Conservation (phyloP, 2,329 filamentous ascomycete species). For the Aspergillus hortae region DNA sequence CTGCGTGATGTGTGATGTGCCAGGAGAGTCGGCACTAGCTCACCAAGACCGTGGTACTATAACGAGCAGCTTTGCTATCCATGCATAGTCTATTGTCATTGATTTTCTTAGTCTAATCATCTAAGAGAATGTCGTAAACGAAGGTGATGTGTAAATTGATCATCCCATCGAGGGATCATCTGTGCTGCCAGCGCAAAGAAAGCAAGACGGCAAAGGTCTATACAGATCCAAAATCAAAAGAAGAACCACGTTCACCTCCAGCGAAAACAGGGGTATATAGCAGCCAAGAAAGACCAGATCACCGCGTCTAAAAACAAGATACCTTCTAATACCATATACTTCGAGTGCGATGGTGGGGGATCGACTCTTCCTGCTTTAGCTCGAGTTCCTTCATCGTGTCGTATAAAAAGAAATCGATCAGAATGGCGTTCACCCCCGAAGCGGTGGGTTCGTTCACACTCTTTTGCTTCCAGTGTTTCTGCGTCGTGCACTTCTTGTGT, state of each 20-base stretch:
- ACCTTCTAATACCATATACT: conserved; percentile 81
- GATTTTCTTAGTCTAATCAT: not conserved
- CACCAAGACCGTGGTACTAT: not conserved
- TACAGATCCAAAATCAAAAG: conserved; percentile 2
- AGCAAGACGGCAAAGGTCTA: conserved; percentile 7
- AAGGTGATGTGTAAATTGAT: not conserved
- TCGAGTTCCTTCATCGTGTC: conserved; percentile 89
- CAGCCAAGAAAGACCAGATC: not conserved
- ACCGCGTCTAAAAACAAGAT: not conserved
- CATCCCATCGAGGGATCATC: conserved; percentile 1
- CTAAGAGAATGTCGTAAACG: not conserved
- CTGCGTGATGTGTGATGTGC: conserved; percentile 1
- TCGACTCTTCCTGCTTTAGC: conserved; percentile 49
- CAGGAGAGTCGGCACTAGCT: not conserved
- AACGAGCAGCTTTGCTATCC: not conserved
- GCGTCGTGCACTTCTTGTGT: conserved; percentile 12
- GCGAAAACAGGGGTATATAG: conserved; percentile 3
- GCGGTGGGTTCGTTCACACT: conserved; percentile 5
- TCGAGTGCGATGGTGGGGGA: conserved; percentile 83
- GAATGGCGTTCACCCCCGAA: conserved; percentile 69
- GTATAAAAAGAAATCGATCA: conserved; percentile 97
- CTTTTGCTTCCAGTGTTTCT: conserved; percentile 16
- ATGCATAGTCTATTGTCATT: not conserved
- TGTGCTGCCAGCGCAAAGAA: conserved; percentile 11
- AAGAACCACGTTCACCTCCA: not conserved